Evolutionary conservation across 2,329 filamentous ascomycete genomes (phyloP).

Genomic region (Trichoderma lentiforme): DNA sequence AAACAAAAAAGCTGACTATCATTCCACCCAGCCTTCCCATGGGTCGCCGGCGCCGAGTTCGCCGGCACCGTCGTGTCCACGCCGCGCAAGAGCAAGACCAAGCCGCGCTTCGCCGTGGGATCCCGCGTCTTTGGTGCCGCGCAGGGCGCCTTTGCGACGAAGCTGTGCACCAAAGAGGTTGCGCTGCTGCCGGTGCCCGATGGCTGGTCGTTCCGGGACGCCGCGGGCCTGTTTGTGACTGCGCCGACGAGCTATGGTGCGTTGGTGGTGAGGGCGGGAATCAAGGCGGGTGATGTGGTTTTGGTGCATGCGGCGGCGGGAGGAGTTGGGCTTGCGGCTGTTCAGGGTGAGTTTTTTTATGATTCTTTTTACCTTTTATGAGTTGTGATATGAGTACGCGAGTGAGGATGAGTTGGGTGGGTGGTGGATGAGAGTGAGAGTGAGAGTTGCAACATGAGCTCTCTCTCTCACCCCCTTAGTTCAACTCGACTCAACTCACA

Average conservation of each 20-base stretch:
- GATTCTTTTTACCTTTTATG: not conserved
- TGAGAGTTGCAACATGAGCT: not conserved
- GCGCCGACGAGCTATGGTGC: constrained; percentile 86
- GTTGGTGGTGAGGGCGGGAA: constrained; percentile 70
- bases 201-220: constrained; percentile 80
- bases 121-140: constrained; percentile 81
- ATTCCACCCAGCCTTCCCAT: constrained; percentile 63
- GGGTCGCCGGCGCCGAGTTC: constrained; percentile 86
- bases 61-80: constrained; percentile 70
- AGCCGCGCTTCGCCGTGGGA: constrained; percentile 66
- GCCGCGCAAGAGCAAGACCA: constrained; percentile 46
- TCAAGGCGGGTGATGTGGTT: constrained; percentile 80
- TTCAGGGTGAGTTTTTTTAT: constrained; percentile 56
- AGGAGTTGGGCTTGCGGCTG: constrained; percentile 84
- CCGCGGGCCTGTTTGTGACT: constrained; percentile 86
- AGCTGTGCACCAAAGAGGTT: constrained; percentile 64
- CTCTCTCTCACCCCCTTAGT: not conserved
- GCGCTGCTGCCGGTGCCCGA: constrained; percentile 69
- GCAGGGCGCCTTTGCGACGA: constrained; percentile 83
- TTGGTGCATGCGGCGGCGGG: constrained; percentile 90
- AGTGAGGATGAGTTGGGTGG: not conserved
- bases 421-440: not conserved
- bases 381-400: not conserved
- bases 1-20: not conserved
- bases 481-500: not conserved